Conservation (phyloP, 208 protist species). For the Trypanosoma boissoni region DNA sequence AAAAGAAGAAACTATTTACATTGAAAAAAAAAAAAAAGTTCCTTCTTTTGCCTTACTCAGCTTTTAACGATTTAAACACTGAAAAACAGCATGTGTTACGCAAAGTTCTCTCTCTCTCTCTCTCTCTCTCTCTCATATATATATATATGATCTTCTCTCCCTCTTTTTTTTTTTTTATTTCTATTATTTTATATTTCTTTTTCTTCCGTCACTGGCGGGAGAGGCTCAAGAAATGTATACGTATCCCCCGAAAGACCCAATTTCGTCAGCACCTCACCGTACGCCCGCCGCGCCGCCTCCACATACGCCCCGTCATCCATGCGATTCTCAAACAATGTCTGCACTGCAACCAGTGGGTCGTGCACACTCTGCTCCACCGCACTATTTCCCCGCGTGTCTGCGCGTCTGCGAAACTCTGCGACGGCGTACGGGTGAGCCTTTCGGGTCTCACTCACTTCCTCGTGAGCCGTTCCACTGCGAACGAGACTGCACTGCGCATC, state of each 20-base stretch:
- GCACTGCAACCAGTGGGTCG: slow-evolving; percentile 34
- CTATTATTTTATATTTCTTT: neutral
- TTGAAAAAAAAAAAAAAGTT: slow-evolving; percentile 6
- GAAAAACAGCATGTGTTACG: too few species aligned
- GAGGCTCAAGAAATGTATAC: slow-evolving; percentile 30
- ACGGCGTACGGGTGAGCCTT: slow-evolving; percentile 61
- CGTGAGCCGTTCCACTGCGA: slow-evolving; percentile 24
- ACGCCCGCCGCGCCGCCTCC: slow-evolving; percentile 33
- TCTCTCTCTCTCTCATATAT: too few species aligned
- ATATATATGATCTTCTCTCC: slow-evolving; percentile 13
- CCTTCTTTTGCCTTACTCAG: too few species aligned
- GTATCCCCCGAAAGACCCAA: slow-evolving; percentile 23
- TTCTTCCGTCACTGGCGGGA: slow-evolving; percentile 16
- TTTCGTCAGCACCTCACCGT: slow-evolving; percentile 32
- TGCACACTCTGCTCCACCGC: neutral
- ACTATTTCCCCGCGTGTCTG: slow-evolving; percentile 18
- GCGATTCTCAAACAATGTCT: slow-evolving; percentile 52
- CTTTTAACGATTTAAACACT: too few species aligned
- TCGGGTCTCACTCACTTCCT: slow-evolving; percentile 52
- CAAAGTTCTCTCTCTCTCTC: too few species aligned
- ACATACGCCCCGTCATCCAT: slow-evolving; percentile 62
- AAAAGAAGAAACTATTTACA: slow-evolving; percentile 1
- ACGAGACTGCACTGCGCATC: slow-evolving; percentile 22
- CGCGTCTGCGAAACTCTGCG: slow-evolving; percentile 45
- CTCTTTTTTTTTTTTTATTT: slow-evolving; percentile 10